Percentiles rank a stretch among this genome's conserved stretches.
These are phyloP conservation scores for Pseudozyma hubeiensis DNA, from an alignment of 1,284 basidiomycete species.

Conservation along the genomic window DNA sequence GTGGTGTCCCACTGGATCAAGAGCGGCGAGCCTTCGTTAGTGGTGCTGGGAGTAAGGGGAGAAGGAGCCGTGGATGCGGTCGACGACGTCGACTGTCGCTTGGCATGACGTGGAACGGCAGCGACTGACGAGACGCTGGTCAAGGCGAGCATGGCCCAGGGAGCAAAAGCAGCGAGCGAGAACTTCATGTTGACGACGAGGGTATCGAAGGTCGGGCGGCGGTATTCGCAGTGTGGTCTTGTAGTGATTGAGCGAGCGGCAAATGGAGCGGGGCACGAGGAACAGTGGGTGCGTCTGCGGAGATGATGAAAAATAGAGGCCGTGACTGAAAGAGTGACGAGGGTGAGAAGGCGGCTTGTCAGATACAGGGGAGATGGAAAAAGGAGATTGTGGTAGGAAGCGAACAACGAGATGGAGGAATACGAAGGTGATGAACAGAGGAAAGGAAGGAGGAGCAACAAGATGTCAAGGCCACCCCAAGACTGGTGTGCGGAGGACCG, in stretches of 20 bases:
- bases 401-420: constrained; percentile 1
- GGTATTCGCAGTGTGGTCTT: constrained; percentile 1
- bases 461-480: neutral
- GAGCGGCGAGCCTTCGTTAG: constrained; percentile 35
- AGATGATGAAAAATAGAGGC: neutral
- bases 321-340: constrained; percentile 43
- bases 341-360: constrained; percentile 8
- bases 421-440: neutral
- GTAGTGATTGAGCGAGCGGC: neutral
- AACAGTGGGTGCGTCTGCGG: neutral
- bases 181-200: constrained; percentile 39
- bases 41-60: constrained; percentile 39
- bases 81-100: constrained; percentile 30
- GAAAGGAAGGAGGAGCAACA: neutral
- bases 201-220: neutral
- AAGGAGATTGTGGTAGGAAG: neutral
- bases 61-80: constrained; percentile 9
- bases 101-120: constrained; percentile 15
- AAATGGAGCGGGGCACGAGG: neutral
- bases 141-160: constrained; percentile 31
- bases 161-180: constrained; percentile 29
- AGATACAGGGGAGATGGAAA: constrained; percentile 2
- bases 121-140: constrained; percentile 30
- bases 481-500: neutral
- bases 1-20: constrained; percentile 48